phyloP scores from a whole-genome alignment of 257 asterid species.

The Scutellaria baicalensis region DNA sequence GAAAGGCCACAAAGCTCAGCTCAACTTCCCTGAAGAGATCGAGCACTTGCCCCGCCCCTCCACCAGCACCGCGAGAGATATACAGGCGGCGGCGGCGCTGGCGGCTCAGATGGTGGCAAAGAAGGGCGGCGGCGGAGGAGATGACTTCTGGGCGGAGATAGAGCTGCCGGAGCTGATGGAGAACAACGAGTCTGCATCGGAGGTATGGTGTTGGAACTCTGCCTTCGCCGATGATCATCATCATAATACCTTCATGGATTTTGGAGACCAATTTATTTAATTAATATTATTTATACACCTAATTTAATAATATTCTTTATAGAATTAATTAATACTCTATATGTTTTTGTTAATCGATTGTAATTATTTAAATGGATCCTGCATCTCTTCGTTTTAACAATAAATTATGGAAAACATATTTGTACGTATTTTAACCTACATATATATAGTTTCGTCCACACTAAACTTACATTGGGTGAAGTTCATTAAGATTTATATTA shows the following conservation, averaged over 20 bases:
- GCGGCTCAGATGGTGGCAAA: slow-evolving; percentile 30
- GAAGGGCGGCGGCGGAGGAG: slow-evolving; percentile 7
- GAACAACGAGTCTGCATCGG: slow-evolving; percentile 9
- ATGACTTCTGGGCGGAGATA: slow-evolving; percentile 52
- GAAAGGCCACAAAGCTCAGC: slow-evolving; percentile 40
- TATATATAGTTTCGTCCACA: no score
- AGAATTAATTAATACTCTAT: no score
- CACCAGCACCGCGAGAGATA: slow-evolving; percentile 34
- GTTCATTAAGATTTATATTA: no score
- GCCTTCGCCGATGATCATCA: slow-evolving; percentile 9
- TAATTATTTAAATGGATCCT: no score
- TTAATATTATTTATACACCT: background rate
- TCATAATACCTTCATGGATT: slow-evolving; percentile 6
- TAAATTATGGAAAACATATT: no score
- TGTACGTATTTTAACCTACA: no score
- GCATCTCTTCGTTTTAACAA: no score
- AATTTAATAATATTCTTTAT: background rate
- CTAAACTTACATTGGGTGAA: no score
- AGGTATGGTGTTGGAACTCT: slow-evolving; percentile 27
- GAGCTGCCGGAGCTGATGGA: slow-evolving; percentile 41
- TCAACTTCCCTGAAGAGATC: slow-evolving; percentile 45
- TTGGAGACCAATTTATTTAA: background rate
- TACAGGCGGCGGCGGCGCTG: slow-evolving; percentile 58
- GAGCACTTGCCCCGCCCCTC: slow-evolving; percentile 38
- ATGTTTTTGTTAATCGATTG: no score